Conservation (phyloP, 2,329 filamentous ascomycete genomes). For the Colletotrichum sp. region DNA sequence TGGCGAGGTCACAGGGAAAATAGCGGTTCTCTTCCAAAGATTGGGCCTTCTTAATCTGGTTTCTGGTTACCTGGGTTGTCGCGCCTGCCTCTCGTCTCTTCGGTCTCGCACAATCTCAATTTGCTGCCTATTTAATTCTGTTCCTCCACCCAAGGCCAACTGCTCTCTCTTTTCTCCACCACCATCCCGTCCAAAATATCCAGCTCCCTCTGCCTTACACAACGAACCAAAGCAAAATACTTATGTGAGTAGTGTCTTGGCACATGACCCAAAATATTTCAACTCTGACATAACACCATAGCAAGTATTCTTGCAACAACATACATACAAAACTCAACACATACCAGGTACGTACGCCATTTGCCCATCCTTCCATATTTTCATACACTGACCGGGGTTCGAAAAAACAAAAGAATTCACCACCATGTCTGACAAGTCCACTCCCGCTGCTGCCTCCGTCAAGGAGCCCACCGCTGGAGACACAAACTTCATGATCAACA, state of each 20-base stretch:
- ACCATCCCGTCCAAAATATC: neutral
- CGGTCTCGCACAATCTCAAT: neutral
- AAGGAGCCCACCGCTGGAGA: constrained; percentile 45
- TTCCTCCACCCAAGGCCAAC: neutral
- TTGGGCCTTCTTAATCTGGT: neutral
- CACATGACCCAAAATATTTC: no score
- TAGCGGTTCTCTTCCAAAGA: neutral
- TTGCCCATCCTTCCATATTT: neutral
- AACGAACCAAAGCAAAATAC: no score
- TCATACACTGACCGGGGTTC: neutral
- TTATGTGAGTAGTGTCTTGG: no score
- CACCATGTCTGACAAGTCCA: constrained; percentile 32
- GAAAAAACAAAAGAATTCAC: neutral
- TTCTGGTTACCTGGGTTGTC: neutral
- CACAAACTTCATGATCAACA: constrained; percentile 48
- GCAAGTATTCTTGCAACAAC: neutral
- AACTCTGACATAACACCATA: neutral
- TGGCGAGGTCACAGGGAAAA: neutral
- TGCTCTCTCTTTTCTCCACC: neutral
- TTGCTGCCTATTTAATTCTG: neutral
- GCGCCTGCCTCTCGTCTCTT: neutral
- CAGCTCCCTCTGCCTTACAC: neutral
- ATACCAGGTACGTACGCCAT: neutral
- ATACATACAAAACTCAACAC: neutral
- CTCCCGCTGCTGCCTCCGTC: constrained; percentile 24